Conservation (phyloP, 2,329 filamentous ascomycete species). For the Huntiella decipiens region DNA sequence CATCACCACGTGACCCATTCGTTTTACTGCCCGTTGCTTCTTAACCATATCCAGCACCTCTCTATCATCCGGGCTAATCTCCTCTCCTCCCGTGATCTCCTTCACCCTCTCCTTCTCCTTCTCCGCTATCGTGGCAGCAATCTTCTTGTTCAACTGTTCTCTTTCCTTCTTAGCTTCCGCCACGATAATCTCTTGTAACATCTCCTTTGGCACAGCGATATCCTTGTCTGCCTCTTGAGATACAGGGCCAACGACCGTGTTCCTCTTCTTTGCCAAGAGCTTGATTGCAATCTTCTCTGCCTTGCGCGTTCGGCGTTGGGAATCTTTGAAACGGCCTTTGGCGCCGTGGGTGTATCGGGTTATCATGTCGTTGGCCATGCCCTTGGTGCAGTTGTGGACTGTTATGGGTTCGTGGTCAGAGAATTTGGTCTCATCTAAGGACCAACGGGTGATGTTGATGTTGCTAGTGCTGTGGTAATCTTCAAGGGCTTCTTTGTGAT, state of each 20-base stretch:
- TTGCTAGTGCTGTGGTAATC: background rate
- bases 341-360: conserved; percentile 79
- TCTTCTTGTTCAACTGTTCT: background rate
- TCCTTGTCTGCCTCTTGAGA: background rate
- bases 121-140: background rate
- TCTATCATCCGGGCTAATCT: background rate
- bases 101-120: background rate
- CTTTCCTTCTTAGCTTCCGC: background rate
- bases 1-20: no score
- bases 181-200: background rate
- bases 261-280: conserved; percentile 21
- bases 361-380: conserved; percentile 75
- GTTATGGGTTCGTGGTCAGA: conserved; percentile 27
- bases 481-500: conserved; percentile 24
- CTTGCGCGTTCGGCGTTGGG: conserved; percentile 33
- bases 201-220: background rate
- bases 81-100: background rate
- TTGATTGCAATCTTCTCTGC: conserved; percentile 22
- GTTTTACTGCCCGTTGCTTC: background rate
- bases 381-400: conserved; percentile 47
- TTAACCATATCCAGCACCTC: background rate
- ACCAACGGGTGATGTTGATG: no score
- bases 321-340: conserved; percentile 37
- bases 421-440: no score
- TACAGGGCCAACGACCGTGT: conserved; percentile 38